These are phyloP conservation scores for Pelargonium fulgidum DNA, from an alignment of 441 rosid genomes.

Conservation along the genomic window DNA sequence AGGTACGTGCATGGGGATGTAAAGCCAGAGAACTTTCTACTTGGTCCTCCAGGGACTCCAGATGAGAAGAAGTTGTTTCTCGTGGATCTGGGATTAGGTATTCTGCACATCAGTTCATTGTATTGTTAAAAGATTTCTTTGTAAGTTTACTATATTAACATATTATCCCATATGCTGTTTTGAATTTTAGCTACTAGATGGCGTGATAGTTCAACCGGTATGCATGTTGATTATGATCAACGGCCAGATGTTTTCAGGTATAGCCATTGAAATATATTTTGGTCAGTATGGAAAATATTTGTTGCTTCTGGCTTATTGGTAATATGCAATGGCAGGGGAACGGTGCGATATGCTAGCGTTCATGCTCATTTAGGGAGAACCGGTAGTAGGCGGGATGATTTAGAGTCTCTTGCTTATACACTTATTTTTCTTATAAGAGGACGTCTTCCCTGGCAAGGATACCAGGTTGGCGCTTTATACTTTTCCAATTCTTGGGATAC, in stretches of 20 bases:
- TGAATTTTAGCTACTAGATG: constrained; percentile 62
- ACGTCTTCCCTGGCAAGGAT: constrained; percentile 95
- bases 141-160: too few relatives aligned
- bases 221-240: constrained; percentile 90
- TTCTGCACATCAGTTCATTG: too few relatives aligned
- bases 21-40: constrained; percentile 40
- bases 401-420: constrained; percentile 95
- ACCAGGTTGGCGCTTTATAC: constrained; percentile 53
- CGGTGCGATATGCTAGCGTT: constrained; percentile 6
- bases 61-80: constrained; percentile 91
- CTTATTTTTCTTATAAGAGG: constrained; percentile 91
- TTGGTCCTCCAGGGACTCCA: constrained; percentile 90
- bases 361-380: constrained; percentile 98
- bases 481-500: background rate
- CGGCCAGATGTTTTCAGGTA: constrained; percentile 96
- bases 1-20: constrained; percentile 99
- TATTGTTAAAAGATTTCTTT: too few relatives aligned
- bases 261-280: background rate
- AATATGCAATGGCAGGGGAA: too few relatives aligned
- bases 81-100: constrained; percentile 91
- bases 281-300: too few relatives aligned
- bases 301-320: too few relatives aligned
- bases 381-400: constrained; percentile 93
- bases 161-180: constrained; percentile 15
- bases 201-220: constrained; percentile 73